phyloP scores from a whole-genome alignment of 495 filamentous ascomycete species.

The Aspergillus steynii region DNA sequence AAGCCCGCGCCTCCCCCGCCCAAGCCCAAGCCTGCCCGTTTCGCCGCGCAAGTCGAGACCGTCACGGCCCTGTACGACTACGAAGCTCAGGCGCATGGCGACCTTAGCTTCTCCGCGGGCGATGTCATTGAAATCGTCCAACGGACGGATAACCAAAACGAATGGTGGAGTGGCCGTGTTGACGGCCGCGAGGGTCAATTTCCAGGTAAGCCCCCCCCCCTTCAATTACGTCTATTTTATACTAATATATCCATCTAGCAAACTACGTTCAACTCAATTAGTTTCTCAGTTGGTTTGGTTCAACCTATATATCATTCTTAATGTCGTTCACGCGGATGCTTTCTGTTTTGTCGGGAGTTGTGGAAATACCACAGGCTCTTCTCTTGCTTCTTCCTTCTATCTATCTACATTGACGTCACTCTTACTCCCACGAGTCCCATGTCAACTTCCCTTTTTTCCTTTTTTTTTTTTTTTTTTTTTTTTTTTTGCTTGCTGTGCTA shows the following conservation, averaged over 20 bases:
- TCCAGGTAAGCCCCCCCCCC: slow-evolving; percentile 65
- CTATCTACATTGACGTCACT: neutral
- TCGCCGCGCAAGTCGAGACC: slow-evolving; percentile 71
- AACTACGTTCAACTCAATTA: slow-evolving; percentile 52
- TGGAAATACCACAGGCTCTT: slow-evolving; percentile 3
- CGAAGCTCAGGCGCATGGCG: slow-evolving; percentile 91
- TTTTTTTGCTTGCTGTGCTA: neutral
- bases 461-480: neutral
- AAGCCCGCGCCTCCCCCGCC: slow-evolving; percentile 93
- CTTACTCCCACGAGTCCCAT: neutral
- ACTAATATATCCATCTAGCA: slow-evolving; percentile 26
- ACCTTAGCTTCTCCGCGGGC: slow-evolving; percentile 87
- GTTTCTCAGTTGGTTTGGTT: slow-evolving; percentile 3
- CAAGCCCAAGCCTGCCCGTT: slow-evolving; percentile 79
- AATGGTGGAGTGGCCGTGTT: slow-evolving; percentile 91
- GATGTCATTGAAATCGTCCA: slow-evolving; percentile 87
- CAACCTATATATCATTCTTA: slow-evolving; percentile 15
- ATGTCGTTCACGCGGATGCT: slow-evolving; percentile 9
- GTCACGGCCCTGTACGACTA: slow-evolving; percentile 91
- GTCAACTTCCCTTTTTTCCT: neutral
- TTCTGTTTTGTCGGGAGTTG: slow-evolving; percentile 14
- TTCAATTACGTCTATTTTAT: neutral
- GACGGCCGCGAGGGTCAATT: slow-evolving; percentile 85
- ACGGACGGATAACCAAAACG: slow-evolving; percentile 82
- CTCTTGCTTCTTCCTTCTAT: no score